Evolutionary conservation across 2,329 filamentous ascomycete species (phyloP), one percentile per base, ranked within the genome.

Genomic region (Ophiostoma triangulosporum): DNA sequence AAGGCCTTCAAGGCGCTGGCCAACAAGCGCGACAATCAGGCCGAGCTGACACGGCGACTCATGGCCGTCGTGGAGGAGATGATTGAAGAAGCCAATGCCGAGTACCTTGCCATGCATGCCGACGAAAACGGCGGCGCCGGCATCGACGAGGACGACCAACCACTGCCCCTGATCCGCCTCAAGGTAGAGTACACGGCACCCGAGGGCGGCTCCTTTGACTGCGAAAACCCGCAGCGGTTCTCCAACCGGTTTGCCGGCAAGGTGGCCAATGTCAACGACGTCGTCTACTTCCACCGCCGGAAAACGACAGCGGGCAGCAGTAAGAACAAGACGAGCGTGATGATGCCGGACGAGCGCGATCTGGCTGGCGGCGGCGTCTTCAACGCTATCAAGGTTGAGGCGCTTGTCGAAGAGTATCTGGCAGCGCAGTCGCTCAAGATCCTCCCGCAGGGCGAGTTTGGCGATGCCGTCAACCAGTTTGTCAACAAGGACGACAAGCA

Each of bases 401-500:
- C 85, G 59, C 75, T 98, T 0, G 91, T 98, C 0, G 78, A 84
- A 50, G 89, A 97, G 60, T 96, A 90, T 61, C 76, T 98, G 3
- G 79, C 80, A 0, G 86, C 87, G 0, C 90, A 97, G 62, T 90
- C 88, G 0, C 78, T 98, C 31, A 95, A 90, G 55, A 93, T 98
- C 49, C 75, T 98, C 0, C 93, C 93, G 0, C 88, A 95, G 62
- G 93, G 90, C 29, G 86, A 85, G 0, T 96, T 98, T 63, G 86
- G 89, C 15, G 90, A 97, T 63, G 93, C 93, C 0, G 88, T 98
- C 5, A 84, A 83, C 48, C 86, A 95, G 57, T 98, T 93, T 62
- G 88, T 98, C 26, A 83, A 90, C 65, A 97, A 97, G 60, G 88
- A 95, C 60, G 93, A 98, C 70, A 95, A 90, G 64, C 83, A 93